These are phyloP conservation scores for Pseudogymnoascus sp. DNA, from an alignment of 2,329 filamentous ascomycete genomes.

Conservation along the genomic window DNA sequence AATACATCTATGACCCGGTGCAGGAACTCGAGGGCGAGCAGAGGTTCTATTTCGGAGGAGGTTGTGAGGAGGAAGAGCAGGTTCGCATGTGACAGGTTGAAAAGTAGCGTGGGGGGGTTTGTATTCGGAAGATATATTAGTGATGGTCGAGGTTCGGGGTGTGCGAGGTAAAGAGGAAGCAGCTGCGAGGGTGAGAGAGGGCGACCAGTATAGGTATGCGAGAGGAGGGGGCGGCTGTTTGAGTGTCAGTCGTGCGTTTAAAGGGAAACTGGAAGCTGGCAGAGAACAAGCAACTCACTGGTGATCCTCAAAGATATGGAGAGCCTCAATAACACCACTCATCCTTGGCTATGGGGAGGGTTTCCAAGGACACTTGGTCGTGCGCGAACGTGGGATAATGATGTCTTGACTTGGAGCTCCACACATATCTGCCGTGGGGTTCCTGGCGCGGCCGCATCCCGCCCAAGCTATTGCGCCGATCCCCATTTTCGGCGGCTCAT, in stretches of 20 bases:
- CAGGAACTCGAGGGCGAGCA: conserved; percentile 87
- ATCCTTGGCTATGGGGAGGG: conserved; percentile 41
- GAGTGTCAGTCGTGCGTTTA: conserved; percentile 13
- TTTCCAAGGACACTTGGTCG: neutral
- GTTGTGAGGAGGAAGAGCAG: conserved; percentile 78
- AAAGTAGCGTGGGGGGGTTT: conserved; percentile 79
- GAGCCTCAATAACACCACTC: conserved; percentile 84
- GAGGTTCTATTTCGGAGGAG: conserved; percentile 80
- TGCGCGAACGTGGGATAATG: conserved; percentile 5
- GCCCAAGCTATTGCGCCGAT: conserved; percentile 4
- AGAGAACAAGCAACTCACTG: conserved; percentile 51
- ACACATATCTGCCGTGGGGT: conserved; percentile 8
- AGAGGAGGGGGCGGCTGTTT: conserved; percentile 72
- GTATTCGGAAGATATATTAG: conserved; percentile 77
- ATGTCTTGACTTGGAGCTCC: conserved; percentile 11
- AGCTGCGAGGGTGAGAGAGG: conserved; percentile 70
- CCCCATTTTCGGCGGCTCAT: neutral
- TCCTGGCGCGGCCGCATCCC: conserved; percentile 9
- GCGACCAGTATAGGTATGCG: conserved; percentile 79
- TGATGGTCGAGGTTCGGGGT: conserved; percentile 73
- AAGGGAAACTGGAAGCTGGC: conserved; percentile 7
- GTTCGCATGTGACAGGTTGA: conserved; percentile 80
- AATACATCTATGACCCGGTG: conserved; percentile 88
- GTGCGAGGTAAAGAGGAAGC: conserved; percentile 78
- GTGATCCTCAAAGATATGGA: conserved; percentile 95